These are phyloP conservation scores for Suillus alpinus DNA, from an alignment of 768 basidiomycete species.

Conservation along the genomic window DNA sequence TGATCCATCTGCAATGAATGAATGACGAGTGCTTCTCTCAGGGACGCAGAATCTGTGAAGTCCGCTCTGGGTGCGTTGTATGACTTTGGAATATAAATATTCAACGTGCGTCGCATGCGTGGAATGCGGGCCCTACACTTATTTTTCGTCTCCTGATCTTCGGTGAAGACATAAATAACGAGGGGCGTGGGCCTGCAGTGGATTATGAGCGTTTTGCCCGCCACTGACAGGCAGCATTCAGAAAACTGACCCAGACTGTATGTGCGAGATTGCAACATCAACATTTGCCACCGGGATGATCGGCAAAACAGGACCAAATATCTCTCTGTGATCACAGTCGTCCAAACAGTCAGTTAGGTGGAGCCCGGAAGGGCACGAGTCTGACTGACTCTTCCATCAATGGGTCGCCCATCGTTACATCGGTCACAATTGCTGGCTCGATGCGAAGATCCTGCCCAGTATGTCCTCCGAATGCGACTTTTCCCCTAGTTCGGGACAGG, in stretches of 20 bases:
- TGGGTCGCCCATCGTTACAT: slow-evolving; percentile 48
- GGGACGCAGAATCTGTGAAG: slow-evolving; percentile 30
- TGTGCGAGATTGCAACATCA: slow-evolving; percentile 50
- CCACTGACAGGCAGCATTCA: not conserved
- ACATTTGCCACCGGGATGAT: slow-evolving; percentile 53
- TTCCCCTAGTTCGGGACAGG: slow-evolving; percentile 48
- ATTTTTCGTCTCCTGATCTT: slow-evolving; percentile 34
- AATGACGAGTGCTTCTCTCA: not conserved
- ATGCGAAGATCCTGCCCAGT: slow-evolving; percentile 38
- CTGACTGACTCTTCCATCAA: slow-evolving; percentile 50
- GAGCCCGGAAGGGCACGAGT: not conserved
- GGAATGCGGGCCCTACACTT: slow-evolving; percentile 16
- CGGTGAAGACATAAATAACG: slow-evolving; percentile 57
- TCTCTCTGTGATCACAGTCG: slow-evolving; percentile 45
- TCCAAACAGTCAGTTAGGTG: not conserved
- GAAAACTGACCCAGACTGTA: slow-evolving; percentile 42
- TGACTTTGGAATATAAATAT: slow-evolving; percentile 34
- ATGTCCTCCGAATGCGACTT: slow-evolving; percentile 46
- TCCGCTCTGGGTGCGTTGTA: slow-evolving; percentile 52
- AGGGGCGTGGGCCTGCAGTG: slow-evolving; percentile 47
- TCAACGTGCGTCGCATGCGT: not conserved
- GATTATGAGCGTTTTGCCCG: too few species aligned
- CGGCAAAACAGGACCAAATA: slow-evolving; percentile 67
- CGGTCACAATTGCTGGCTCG: slow-evolving; percentile 55
- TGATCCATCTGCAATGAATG: slow-evolving; percentile 47